These are phyloP conservation scores for Coemansia sp. DNA, from an alignment of 371 early-diverging fungal species.

Conservation along the genomic window DNA sequence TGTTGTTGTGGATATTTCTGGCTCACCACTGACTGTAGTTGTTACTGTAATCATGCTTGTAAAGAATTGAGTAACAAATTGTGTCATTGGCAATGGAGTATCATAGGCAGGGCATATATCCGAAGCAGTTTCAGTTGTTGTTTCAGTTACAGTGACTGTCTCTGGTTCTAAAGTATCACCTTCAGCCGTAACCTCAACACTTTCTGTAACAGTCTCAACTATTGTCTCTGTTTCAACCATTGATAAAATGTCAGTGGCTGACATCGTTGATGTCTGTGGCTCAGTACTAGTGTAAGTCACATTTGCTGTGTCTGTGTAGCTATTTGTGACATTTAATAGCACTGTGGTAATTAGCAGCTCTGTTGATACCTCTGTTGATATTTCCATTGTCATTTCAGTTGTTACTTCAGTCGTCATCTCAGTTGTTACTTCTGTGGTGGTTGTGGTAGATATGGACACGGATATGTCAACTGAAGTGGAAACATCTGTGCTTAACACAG, in stretches of 20 bases:
- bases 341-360: background rate
- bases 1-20: background rate
- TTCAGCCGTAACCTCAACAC: background rate
- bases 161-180: background rate
- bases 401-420: background rate
- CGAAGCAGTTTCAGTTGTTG: background rate
- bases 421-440: background rate
- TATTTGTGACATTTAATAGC: background rate
- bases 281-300: background rate
- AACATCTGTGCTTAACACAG: too few species aligned
- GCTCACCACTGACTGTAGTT: conserved; percentile 1
- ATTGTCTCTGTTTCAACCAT: conserved; percentile 1
- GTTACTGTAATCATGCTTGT: background rate
- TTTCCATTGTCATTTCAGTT: background rate
- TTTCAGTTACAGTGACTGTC: conserved; percentile 4
- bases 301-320: conserved; percentile 1
- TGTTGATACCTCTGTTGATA: conserved; percentile 1
- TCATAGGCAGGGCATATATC: conserved; percentile 2
- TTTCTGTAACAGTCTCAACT: conserved; percentile 2
- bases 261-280: background rate
- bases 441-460: background rate
- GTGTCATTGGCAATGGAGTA: background rate
- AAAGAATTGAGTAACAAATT: background rate
- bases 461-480: too few species aligned
- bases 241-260: background rate